Evolutionary conservation across 192 early-diverging fungal genomes (phyloP), one percentile per base, ranked within the genome.

Genomic region (Ambispora gerdemannii): DNA sequence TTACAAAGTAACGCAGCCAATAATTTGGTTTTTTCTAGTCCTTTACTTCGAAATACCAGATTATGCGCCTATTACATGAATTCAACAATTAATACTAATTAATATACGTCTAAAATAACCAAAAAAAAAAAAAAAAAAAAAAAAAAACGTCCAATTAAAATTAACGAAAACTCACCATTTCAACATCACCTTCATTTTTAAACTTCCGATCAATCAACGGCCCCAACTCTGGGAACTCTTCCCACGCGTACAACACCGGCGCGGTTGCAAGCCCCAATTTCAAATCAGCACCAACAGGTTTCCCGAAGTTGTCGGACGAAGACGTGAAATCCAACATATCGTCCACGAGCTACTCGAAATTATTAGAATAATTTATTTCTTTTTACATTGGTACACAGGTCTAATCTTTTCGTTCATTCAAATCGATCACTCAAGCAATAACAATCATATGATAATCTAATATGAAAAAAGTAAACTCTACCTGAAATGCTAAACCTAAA

Each of bases 401-500:
- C 8, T 28, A 58, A 8, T 20, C 27, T 58, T 58, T n/a, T n/a
- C n/a, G n/a, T n/a, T n/a, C n/a, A n/a, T n/a, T n/a, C n/a, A n/a
- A n/a, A n/a, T n/a, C n/a, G n/a, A n/a, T n/a, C n/a, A n/a, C n/a
- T n/a, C n/a, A n/a, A n/a, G 55, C 22, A 22, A 58, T n/a, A 51
- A 76, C 4, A 74, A 70, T 47, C 43, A 47, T 47, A 17, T 10
- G 17, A 47, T 55, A 38, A 11, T 25, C 24, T 15, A 38, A 13
- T 43, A 11, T 77, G 0, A 3, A 59, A 20, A 50, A n/a, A 35
- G 1, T 22, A 69, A 55, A 30, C 7, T 59, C 74, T 76, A 92
- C 88, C 86, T 97, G 95, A 73, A 98, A 96, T 4, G 93, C 94
- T n/a, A 98, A 78, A 15, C 96, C 96, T 38, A 97, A 59, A 81